Evolutionary conservation across 2,329 filamentous ascomycete species (phyloP), one percentile per base, ranked within the genome.

Genomic region (Phyllosticta ampelicida): DNA sequence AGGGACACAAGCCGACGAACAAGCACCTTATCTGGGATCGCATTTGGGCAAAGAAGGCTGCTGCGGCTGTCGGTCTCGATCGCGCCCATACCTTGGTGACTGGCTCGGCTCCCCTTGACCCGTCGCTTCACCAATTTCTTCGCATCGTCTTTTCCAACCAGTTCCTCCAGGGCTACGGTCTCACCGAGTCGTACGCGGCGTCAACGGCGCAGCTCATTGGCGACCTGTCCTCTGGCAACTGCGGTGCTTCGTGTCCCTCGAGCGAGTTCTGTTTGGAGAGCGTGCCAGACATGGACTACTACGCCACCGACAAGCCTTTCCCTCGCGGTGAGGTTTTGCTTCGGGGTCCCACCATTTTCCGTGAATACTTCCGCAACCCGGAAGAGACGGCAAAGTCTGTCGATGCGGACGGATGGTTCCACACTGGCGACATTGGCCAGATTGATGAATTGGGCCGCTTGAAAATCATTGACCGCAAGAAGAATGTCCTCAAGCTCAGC

Each of bases 401-500:
- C 51, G 89, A 92, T 9, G 77, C 86, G 29, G 90, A 96, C 63
- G 94, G 94, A 61, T 99, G 94, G 94, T 97, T 99, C 82, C 87
- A 88, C 71, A 96, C 90, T 0, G 94, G 94, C 58, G 94, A 99
- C 67, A 92, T 99, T 63, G 89, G 85, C 68, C 82, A 85, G 63
- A 79, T 99, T 21, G 94, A 99, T 73, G 84, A 85, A 64, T 74
- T 88, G 68, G 94, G 94, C 62, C 89, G 91, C 61, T 86, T 97
- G 78, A 85, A 83, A 73, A 95, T 99, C 73, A 86, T 99, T 66
- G 94, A 99, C 74, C 90, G 94, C 66, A 86, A 90, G 75, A 99
- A 99, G 86, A 97, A 97, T 74, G 89, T 99, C n/a, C 84, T 99
- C 70, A 99, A 99, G 81, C 83, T 99, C 58, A 86, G 92, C 0